A percentile compares a stretch with the other conserved stretches of the same genome.
These are phyloP conservation scores for Petunia axillaris DNA, from an alignment of 257 asterid genomes.

Conservation along the genomic window DNA sequence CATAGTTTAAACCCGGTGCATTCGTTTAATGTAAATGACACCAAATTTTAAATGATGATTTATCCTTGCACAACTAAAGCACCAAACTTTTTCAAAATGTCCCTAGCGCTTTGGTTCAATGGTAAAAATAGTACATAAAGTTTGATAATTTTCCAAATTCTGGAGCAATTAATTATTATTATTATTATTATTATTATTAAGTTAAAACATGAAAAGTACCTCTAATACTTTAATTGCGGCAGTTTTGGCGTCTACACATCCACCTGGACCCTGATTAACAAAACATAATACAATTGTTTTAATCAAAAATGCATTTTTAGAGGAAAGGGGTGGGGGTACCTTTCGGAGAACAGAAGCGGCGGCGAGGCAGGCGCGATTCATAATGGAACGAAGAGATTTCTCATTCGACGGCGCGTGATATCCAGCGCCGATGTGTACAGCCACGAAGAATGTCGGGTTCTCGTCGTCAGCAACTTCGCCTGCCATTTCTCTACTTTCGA, in stretches of 20 bases:
- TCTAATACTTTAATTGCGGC: slow-evolving; percentile 87
- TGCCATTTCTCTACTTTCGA: neutral
- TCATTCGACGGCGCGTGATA: slow-evolving; percentile 50
- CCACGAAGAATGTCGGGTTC: neutral
- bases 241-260: slow-evolving; percentile 81
- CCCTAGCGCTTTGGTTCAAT: no score
- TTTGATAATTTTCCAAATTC: no score
- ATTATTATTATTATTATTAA: no score
- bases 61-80: neutral
- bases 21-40: neutral
- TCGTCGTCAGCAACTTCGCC: neutral
- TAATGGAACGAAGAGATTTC: slow-evolving; percentile 76
- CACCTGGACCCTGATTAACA: slow-evolving; percentile 61
- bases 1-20: no score
- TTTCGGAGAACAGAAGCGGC: slow-evolving; percentile 74
- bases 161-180: no score
- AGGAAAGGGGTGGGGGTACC: slow-evolving; percentile 37
- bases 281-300: neutral
- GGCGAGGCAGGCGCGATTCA: slow-evolving; percentile 80
- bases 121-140: no score
- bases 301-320: no score
- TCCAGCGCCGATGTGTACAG: slow-evolving; percentile 2
- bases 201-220: slow-evolving; percentile 34
- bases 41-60: neutral
- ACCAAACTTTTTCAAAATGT: neutral